Evolutionary conservation across 352 stramenopile genomes (phyloP).

Genomic region (Globisporangium nodosum): DNA sequence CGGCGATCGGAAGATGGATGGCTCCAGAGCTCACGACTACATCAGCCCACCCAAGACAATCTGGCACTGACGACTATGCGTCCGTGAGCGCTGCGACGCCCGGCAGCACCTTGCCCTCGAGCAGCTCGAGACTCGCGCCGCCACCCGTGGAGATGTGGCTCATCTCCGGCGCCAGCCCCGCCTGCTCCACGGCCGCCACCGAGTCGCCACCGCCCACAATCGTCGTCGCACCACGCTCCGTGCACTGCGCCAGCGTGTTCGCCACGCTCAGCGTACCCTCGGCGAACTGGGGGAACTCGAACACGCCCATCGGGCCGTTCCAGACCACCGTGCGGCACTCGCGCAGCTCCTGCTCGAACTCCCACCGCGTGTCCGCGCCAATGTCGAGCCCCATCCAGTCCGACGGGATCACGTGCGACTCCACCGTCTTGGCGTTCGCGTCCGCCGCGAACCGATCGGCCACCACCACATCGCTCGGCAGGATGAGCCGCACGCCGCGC

Average conservation of each 20-base stretch:
- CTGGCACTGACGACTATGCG: constrained; percentile 16
- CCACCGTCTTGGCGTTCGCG: constrained; percentile 49
- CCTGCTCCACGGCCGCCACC: constrained; percentile 93
- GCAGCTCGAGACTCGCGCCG: constrained; percentile 97
- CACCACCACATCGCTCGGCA: constrained; percentile 93
- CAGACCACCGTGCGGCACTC: constrained; percentile 92
- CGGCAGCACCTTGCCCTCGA: constrained; percentile 97
- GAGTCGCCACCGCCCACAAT: constrained; percentile 95
- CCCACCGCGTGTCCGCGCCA: constrained; percentile 44
- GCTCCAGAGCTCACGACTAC: too few species aligned
- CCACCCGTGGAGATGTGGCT: constrained; percentile 98
- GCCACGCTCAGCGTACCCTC: constrained; percentile 92
- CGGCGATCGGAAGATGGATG: too few species aligned
- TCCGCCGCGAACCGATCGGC: constrained; percentile 86
- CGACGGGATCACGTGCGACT: constrained; percentile 87
- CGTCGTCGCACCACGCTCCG: constrained; percentile 71
- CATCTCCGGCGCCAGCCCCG: constrained; percentile 89
- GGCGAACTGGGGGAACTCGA: constrained; percentile 96
- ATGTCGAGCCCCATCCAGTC: constrained; percentile 96
- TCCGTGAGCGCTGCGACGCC: constrained; percentile 93
- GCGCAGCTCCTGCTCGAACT: constrained; percentile 81
- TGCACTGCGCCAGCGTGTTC: constrained; percentile 89
- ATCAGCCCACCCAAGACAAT: too few species aligned
- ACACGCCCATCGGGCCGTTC: constrained; percentile 97
- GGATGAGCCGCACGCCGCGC: constrained; percentile 86